Conservation (phyloP, 495 filamentous ascomycete species). For the Hyaloscypha variabilis region DNA sequence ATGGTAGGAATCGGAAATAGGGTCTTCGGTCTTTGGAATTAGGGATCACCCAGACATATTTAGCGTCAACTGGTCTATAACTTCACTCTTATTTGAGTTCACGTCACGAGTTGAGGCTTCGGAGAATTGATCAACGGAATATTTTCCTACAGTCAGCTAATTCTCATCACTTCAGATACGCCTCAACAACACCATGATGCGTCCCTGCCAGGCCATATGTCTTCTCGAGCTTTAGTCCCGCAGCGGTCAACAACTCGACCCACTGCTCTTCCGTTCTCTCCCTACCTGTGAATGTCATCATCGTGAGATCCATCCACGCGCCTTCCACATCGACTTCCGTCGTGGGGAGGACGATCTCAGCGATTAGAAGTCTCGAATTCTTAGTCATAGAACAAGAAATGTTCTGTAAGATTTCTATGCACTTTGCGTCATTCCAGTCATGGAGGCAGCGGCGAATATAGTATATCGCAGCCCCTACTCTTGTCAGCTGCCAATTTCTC, state of each 20-base stretch:
- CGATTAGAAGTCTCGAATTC: conserved; percentile 14
- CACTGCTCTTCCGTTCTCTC: conserved; percentile 47
- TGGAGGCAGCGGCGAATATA: conserved; percentile 39
- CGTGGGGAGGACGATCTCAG: conserved; percentile 18
- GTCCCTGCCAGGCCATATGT: conserved; percentile 4
- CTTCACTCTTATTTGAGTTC: too few species aligned
- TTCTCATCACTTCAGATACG: conserved; percentile 9
- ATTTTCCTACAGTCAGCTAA: too few species aligned
- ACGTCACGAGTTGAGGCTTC: too few species aligned
- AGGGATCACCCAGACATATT: too few species aligned
- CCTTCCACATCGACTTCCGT: conserved; percentile 29
- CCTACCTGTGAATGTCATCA: conserved; percentile 39
- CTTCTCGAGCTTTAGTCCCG: conserved; percentile 39
- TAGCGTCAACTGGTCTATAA: too few species aligned
- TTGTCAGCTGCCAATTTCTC: conserved; percentile 33
- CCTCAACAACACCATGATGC: conserved; percentile 11
- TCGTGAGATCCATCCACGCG: conserved; percentile 40
- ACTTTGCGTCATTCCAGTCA: conserved; percentile 33
- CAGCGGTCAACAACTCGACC: conserved; percentile 38
- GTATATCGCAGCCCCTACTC: conserved; percentile 45
- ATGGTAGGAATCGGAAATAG: too few species aligned
- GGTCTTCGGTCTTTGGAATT: too few species aligned
- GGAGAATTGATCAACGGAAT: too few species aligned
- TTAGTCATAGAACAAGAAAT: conserved; percentile 38
- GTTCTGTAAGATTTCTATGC: conserved; percentile 31